Evolutionary conservation across 1,284 basidiomycete species (phyloP), one percentile per base, ranked within the genome.

Genomic region (Trametes hirsuta): DNA sequence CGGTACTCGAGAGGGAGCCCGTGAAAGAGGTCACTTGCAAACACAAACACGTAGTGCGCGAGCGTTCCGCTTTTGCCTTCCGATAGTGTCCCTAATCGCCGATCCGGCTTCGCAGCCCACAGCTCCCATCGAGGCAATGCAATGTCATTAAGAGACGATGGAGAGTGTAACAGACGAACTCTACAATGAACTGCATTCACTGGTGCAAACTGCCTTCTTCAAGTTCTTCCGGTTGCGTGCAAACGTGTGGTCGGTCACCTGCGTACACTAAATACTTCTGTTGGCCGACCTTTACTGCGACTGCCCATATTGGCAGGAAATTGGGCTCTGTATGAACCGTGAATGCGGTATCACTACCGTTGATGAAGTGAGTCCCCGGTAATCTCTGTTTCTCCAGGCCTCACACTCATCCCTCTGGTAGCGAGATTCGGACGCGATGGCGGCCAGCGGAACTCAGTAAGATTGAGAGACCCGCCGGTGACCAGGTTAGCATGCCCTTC

Each of bases 231-330:
- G 95, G 73, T 91, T 89, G 52, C 36, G 77, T 73, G 18, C 24
- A 5, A 18, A 4, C 39, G 14, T 40, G 3, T 11, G 39, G 14
- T 40, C 11, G 11, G 39, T 40, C 39, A 6, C 4, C 3, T 40
- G 39, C 39, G 39, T 12, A 18, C 39, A 40, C 39, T 18, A 45
- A 9, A 53, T 48, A 61, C 35, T 52, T 37, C 53, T 22, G 46
- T 40, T 94, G 89, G 91, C 91, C 45, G 96, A 99, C 73, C 78
- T 99, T 6, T 98, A 93, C 74, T 86, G 94, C 24, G 95, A 99
- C 70, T 99, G 97, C 78, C 97, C 97, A 15, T 99, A 96, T 76
- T 99, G 97, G 97, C 84, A 90, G 62, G 97, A 98, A 68, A 88
- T 97, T 72, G 93, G 93, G 2, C 89, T 92, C 58, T 99, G 97